phyloP scores from a whole-genome alignment of 2,329 filamentous ascomycete species.

The Penicillium brasilianum region DNA sequence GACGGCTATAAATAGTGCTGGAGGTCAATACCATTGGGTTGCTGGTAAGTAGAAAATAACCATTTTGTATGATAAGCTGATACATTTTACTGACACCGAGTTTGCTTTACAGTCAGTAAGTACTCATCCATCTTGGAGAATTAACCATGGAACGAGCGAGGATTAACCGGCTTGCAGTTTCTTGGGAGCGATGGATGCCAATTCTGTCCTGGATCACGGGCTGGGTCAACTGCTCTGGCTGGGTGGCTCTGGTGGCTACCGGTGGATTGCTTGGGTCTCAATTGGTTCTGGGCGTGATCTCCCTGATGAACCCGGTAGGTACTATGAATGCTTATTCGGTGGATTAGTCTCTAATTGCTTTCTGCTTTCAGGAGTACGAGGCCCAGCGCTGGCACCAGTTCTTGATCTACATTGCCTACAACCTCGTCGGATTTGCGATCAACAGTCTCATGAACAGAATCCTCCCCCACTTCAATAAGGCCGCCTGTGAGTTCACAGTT shows the following conservation, averaged over 20 bases:
- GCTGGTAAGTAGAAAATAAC: slow-evolving; percentile 42
- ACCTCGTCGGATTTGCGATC: slow-evolving; percentile 63
- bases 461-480: slow-evolving; percentile 69
- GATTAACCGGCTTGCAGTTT: slow-evolving; percentile 45
- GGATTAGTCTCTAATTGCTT: background rate
- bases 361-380: slow-evolving; percentile 50
- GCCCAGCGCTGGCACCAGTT: slow-evolving; percentile 72
- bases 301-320: slow-evolving; percentile 60
- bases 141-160: background rate
- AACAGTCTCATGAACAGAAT: slow-evolving; percentile 68
- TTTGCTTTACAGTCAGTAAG: slow-evolving; percentile 34
- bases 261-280: slow-evolving; percentile 70
- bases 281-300: slow-evolving; percentile 69
- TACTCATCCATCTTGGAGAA: background rate
- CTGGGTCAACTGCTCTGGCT: slow-evolving; percentile 72
- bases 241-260: slow-evolving; percentile 70
- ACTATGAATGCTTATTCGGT: background rate
- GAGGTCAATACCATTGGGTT: slow-evolving; percentile 74
- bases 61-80: background rate
- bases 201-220: slow-evolving; percentile 72
- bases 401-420: slow-evolving; percentile 71
- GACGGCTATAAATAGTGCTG: slow-evolving; percentile 46
- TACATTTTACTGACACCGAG: background rate
- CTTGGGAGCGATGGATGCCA: slow-evolving; percentile 64
- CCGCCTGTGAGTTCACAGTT: slow-evolving; percentile 54